Conservation (phyloP, 768 basidiomycete species). For the Suillus hirtellus region DNA sequence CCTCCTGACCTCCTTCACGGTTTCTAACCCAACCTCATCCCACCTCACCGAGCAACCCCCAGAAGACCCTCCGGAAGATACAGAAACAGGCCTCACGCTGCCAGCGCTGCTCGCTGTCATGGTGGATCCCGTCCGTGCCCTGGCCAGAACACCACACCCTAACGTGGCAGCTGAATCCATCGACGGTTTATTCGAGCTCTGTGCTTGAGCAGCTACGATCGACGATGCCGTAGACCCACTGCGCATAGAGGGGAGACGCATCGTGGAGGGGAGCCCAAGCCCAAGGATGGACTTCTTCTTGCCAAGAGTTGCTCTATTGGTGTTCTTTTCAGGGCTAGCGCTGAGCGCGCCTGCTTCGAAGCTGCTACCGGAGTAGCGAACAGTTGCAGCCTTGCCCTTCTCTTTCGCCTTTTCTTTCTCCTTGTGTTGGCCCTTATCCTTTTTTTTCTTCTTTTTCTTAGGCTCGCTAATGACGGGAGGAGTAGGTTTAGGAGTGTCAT, state of each 20-base stretch:
- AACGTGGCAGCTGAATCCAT: conserved; percentile 33
- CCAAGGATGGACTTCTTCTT: conserved; percentile 66
- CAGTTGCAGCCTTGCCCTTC: conserved; percentile 35
- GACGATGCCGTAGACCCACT: conserved; percentile 39
- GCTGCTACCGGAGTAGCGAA: conserved; percentile 56
- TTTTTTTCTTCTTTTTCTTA: conserved; percentile 41
- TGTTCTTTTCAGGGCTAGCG: conserved; percentile 29
- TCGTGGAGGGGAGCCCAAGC: conserved; percentile 59
- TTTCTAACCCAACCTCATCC: conserved; percentile 52
- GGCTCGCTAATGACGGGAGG: conserved; percentile 16
- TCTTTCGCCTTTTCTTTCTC: conserved; percentile 25
- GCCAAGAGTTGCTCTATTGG: conserved; percentile 15
- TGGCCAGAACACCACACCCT: conserved; percentile 32
- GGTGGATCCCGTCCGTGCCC: conserved; percentile 39
- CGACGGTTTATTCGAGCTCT: conserved; percentile 26
- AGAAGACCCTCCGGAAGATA: conserved; percentile 43
- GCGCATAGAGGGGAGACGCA: conserved; percentile 42
- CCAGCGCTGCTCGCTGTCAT: conserved; percentile 37
- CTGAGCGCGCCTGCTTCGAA: conserved; percentile 67
- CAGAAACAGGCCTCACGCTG: conserved; percentile 48
- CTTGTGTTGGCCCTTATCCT: conserved; percentile 31
- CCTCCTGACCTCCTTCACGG: conserved; percentile 47
- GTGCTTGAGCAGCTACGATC: conserved; percentile 19
- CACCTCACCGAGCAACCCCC: conserved; percentile 46
- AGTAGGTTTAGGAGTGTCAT: conserved; percentile 24